These are phyloP conservation scores for Volvariella volvacea DNA, from an alignment of 1,284 basidiomycete genomes.

Conservation along the genomic window DNA sequence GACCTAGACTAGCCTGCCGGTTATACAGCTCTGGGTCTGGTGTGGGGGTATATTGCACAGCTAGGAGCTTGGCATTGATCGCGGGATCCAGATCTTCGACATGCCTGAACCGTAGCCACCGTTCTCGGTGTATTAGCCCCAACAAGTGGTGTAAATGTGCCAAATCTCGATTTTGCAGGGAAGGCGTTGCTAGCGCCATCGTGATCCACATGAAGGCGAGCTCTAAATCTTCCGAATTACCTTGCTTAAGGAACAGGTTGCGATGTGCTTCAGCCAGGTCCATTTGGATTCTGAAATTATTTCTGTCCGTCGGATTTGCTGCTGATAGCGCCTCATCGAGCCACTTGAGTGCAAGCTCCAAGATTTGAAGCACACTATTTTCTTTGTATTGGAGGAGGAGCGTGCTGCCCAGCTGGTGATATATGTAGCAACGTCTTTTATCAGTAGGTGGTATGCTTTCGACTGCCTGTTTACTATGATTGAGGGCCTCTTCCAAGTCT, in stretches of 20 bases:
- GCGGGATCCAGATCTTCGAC: slow-evolving; percentile 11
- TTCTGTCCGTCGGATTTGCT: background rate
- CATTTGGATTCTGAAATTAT: slow-evolving; percentile 4
- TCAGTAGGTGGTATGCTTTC: slow-evolving; percentile 4
- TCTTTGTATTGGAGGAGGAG: slow-evolving; percentile 3
- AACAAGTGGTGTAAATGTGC: background rate
- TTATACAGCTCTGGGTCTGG: background rate
- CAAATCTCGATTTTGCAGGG: no score
- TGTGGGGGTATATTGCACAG: slow-evolving; percentile 2
- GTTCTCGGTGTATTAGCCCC: slow-evolving; percentile 1
- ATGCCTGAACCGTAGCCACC: slow-evolving; percentile 5
- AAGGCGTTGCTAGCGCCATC: no score
- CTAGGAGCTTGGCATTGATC: slow-evolving; percentile 8
- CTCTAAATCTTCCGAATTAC: no score
- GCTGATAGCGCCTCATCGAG: background rate
- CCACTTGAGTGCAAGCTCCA: slow-evolving; percentile 5
- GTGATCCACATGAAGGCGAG: no score
- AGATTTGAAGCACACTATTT: slow-evolving; percentile 2
- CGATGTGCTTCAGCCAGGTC: background rate
- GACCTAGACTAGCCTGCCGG: slow-evolving; percentile 5
- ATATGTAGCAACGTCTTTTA: background rate
- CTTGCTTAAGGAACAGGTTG: no score
- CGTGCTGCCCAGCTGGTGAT: slow-evolving; percentile 5
- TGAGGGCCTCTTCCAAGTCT: slow-evolving; percentile 6
- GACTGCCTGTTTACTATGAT: slow-evolving; percentile 5